Evolutionary conservation across 129 eudicot genomes (phyloP).

Genomic region (Artemisia annua): DNA sequence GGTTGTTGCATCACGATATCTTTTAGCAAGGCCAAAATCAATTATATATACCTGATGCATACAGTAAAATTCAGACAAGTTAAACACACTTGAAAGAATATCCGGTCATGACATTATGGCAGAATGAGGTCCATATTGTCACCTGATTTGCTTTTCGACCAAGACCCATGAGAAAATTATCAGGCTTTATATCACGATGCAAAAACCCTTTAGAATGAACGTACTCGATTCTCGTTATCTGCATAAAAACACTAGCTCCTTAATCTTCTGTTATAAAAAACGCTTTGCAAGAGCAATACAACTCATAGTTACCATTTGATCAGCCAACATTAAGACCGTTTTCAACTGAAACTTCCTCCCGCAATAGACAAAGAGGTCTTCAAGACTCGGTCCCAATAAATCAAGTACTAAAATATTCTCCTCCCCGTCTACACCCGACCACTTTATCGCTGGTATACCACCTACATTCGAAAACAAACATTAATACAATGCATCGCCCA

Average conservation of each 20-base stretch:
- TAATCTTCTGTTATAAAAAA: constrained; percentile 1
- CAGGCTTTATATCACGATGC: constrained; percentile 97
- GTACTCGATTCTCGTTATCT: constrained; percentile 96
- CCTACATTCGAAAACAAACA: constrained; percentile 43
- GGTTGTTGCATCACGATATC: constrained; percentile 89
- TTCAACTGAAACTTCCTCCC: constrained; percentile 90
- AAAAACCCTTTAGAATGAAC: constrained; percentile 93
- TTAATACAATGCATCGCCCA: background rate
- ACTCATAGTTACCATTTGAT: constrained; percentile 82
- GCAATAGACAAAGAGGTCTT: constrained; percentile 90
- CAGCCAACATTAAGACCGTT: constrained; percentile 96
- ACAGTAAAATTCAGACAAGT: constrained; percentile 13
- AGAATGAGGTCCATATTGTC: constrained; percentile 6
- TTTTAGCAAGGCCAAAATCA: constrained; percentile 99
- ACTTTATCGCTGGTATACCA: constrained; percentile 85
- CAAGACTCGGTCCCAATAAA: constrained; percentile 97
- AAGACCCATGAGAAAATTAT: constrained; percentile 99
- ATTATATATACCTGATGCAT: constrained; percentile 76
- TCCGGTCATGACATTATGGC: constrained; percentile 21
- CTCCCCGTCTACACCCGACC: constrained; percentile 95
- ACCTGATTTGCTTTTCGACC: constrained; percentile 99
- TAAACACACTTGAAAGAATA: background rate
- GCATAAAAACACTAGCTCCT: constrained; percentile 15
- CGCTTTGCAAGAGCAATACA: background rate
- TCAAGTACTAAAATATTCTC: constrained; percentile 91